Base-by-base conservation (phyloP, 2,329 filamentous ascomycete genomes). In the Stachybotrys echinatus region DNA sequence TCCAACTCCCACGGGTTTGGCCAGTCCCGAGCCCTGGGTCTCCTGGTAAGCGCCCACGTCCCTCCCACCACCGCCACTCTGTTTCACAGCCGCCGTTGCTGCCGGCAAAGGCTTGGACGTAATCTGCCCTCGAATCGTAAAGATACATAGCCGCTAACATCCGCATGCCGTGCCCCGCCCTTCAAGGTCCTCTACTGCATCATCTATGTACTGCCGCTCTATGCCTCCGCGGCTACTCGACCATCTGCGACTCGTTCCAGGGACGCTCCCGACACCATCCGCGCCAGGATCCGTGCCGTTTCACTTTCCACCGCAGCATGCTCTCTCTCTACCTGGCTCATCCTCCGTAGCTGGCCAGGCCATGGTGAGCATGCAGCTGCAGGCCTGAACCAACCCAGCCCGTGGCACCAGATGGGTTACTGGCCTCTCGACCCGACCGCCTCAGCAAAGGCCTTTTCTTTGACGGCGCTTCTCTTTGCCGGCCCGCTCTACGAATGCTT, bases 181-280 rank as follows among this genome's bases (percentile, higher is more conserved):
- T 12, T n/a, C 10, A 12, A 64, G 89, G 72, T 92, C 54, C 69
- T 85, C 54, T 95, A 95, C 70, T 95, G 90, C n/a, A 68, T 91
- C 58, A 72, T 90, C 72, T 99, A 97, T 72, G 89, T 99, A 60
- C 74, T 88, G 4, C 92, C 94, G 21, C 90, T 97, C 69, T 96
- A 99, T 74, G 76, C 92, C 55, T 94, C 87, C 19, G 69, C 83
- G 4, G 79, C 83, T 19, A 95, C 92, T 5, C 83, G 92, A 48
- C 91, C 92, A 6, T 94, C 89, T 7, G 79, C 83, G 22, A 82
- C 79, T 49, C 80, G 95, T 23, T 89, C 88, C 53, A 85, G 94
- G 63, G 92, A 97, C 80, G 87, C 89, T 23, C 90, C 92, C 10
- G 86, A 87, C 12, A 90, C 95, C 47, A 97, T 99, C 71, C 86